These are phyloP conservation scores for Psophocarpus tetragonolobus DNA, from an alignment of 306 rosid species.

Conservation along the genomic window DNA sequence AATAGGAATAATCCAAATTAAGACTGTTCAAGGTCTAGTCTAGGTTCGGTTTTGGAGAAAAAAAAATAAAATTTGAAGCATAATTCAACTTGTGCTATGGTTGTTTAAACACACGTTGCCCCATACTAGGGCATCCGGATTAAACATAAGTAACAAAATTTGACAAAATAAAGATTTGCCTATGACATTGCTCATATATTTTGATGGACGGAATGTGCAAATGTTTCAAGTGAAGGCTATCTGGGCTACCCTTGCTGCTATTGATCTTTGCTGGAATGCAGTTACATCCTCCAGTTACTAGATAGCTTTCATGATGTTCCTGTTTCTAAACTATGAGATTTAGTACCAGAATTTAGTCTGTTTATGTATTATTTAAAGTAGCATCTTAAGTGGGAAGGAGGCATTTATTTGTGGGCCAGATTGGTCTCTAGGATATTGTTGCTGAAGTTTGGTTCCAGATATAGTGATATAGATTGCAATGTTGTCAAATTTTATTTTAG, in stretches of 20 bases:
- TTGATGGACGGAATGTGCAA: constrained; percentile 44
- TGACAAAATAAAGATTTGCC: constrained; percentile 73
- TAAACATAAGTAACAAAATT: too few species aligned
- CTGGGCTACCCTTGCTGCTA: constrained; percentile 7
- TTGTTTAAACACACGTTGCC: not conserved
- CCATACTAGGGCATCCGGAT: not conserved
- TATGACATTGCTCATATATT: constrained; percentile 94
- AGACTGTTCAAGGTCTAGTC: too few species aligned
- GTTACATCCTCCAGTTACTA: constrained; percentile 11
- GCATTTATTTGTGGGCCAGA: not conserved
- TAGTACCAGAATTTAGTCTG: not conserved
- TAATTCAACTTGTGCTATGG: constrained; percentile 8
- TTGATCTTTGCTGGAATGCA: constrained; percentile 20
- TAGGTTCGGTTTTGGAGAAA: too few species aligned
- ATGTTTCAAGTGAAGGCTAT: constrained; percentile 21
- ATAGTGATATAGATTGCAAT: constrained; percentile 9
- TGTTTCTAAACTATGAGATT: constrained; percentile 11
- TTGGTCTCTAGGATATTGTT: constrained; percentile 14
- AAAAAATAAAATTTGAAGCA: too few species aligned
- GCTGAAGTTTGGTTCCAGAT: constrained; percentile 14
- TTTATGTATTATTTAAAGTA: constrained; percentile 25
- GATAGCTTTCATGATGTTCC: constrained; percentile 27
- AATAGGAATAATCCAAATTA: constrained; percentile 3
- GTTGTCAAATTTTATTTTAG: not conserved
- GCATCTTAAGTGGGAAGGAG: constrained; percentile 10